Evolutionary conservation across 257 asterid genomes (phyloP).

Genomic region (Linderniella brevidens): DNA sequence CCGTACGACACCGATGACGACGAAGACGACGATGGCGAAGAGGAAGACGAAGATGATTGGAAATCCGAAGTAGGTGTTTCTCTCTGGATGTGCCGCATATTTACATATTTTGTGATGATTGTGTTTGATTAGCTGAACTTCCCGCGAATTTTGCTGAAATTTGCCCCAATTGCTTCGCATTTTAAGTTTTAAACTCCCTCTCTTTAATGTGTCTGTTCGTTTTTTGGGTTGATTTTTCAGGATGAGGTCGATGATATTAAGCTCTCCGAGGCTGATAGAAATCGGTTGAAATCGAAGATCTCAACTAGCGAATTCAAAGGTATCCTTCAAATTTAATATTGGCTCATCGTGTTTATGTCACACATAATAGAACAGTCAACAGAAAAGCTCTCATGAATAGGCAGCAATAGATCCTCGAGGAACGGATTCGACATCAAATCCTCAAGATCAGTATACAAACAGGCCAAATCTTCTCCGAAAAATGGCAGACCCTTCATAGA

Average conservation of each 20-base stretch:
- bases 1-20: slow-evolving; percentile 42
- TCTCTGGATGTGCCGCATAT: background rate
- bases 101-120: background rate
- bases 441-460: slow-evolving; percentile 14
- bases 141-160: background rate
- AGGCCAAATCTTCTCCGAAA: slow-evolving; percentile 17
- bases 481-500: slow-evolving; percentile 13
- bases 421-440: slow-evolving; percentile 17
- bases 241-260: slow-evolving; percentile 32
- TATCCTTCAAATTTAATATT: slow-evolving; percentile 2
- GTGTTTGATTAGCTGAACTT: slow-evolving; percentile 1
- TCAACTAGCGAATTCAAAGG: slow-evolving; percentile 28
- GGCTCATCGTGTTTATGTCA: background rate
- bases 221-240: slow-evolving; percentile 22
- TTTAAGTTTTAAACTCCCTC: slow-evolving; percentile 5
- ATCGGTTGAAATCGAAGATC: slow-evolving; percentile 28
- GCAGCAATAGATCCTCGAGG: slow-evolving; percentile 16
- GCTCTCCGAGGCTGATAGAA: slow-evolving; percentile 35
- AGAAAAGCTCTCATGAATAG: slow-evolving; percentile 18
- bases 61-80: slow-evolving; percentile 36
- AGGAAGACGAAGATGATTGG: slow-evolving; percentile 22
- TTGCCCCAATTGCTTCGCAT: background rate
- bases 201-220: slow-evolving; percentile 7
- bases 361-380: background rate
- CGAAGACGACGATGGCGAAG: slow-evolving; percentile 12